Base-by-base conservation (phyloP, 768 basidiomycete species). In the Macrocybe gigantea region DNA sequence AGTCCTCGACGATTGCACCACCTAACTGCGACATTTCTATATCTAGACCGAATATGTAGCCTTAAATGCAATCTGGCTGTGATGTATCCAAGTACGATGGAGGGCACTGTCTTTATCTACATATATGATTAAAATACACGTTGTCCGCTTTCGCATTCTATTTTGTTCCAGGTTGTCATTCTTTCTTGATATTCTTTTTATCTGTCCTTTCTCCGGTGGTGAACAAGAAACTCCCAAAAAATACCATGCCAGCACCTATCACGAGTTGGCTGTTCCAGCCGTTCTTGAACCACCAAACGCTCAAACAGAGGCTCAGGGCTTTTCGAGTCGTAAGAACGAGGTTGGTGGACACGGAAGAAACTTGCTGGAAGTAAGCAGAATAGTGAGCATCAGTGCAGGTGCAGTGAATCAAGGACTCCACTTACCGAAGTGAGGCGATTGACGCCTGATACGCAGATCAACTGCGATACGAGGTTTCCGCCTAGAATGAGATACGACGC, bases 211-310 rank as follows among this genome's bases (percentile, higher is more conserved):
- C 22, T 22, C 22, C 22, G 30, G 64, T 47, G n/a, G 74, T 70
- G 62, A 86, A 88, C 56, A 82, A 52, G 9, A 84, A 57, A 50
- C 82, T 85, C 14, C 86, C 86, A 4, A 73, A 45, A 53, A 90
- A 82, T 2, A 93, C 91, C 79, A 92, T 80, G 3, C 60, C 64
- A 3, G 87, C 88, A 15, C 91, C 91, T 5, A 73, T 34, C 0
- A 71, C 81, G 15, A 92, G 68, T 50, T 80, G 78, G 0, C 60
- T 47, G 49, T 88, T 88, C 79, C 85, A 83, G 5, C 79, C 80
- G 51, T 78, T 81, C 1, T 82, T 82, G 58, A 90, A 91, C 78
- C 80, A 90, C 85, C 86, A 89, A 6, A 93, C 84, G 56, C 84
- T 87, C 50, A 92, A 78, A 54, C 80, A 83, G 14, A 93, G 72